Evolutionary conservation across 2,329 filamentous ascomycete species (phyloP), one percentile per base, ranked within the genome.

Genomic region (Incumbomyces lentus): DNA sequence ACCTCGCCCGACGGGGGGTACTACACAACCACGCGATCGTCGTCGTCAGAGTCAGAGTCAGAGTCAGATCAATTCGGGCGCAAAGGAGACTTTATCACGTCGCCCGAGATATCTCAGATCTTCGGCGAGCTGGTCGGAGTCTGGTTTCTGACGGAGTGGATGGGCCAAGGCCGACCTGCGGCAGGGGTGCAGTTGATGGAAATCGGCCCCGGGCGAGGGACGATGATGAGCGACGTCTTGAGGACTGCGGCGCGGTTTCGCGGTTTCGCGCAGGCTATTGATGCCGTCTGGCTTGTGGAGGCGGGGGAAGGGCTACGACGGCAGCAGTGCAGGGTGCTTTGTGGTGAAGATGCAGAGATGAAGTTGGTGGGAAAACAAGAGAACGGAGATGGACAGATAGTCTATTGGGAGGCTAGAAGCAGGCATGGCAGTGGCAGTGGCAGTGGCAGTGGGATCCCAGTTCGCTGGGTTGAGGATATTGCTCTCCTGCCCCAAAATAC

Each of bases 61-160:
- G n/a, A n/a, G n/a, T n/a, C 22, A 26, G 89, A 95, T 60, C 89
- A 90, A 53, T 98, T 98, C 58, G 92, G 92, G n/a, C 71, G 78
- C 46, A 85, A 86, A 60, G 92, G 92, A 19, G 92, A 98, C 66
- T 98, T 98, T 61, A 83, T 96, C 43, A 98, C 92, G 0, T 95
- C 89, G 0, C 92, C 92, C 0, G 92, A 98, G 66, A 96, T 98
- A 58, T 95, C 89, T 1, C 92, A 96, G 62, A 77, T 96, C 11
- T 98, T 98, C 67, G 92, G 92, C 18, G 92, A 98, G 68, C 74
- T 98, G 22, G 73, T 96, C 47, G 92, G 87, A 3, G 78, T 98
- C 57, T 98, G 92, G 92, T 82, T 95, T 51, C 82, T 96, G 43
- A 82, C 90, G 35, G 92, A 98, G 72, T 98, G 92, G 90, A 85